A percentile compares a stretch with the other conserved stretches of the same genome.
phyloP scores from a whole-genome alignment of 495 filamentous ascomycete species.

The Hypomontagnella submonticulosa region DNA sequence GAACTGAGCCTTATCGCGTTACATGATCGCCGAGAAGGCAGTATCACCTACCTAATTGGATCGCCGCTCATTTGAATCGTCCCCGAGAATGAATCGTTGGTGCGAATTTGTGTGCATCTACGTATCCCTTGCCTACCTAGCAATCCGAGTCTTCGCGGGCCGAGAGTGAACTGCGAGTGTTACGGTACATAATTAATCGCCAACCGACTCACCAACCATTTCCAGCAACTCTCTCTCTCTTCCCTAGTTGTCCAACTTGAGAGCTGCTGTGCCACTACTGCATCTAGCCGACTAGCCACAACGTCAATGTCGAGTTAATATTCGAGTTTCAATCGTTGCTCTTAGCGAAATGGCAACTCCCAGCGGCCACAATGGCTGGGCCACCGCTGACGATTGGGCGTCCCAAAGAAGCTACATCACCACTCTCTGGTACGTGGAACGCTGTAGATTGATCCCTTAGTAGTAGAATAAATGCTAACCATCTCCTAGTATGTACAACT shows the following conservation, averaged over 20 bases:
- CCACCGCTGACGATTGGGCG: conserved; percentile 43
- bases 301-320: conserved; percentile 2
- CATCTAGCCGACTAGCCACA: neutral
- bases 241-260: conserved; percentile 8
- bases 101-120: conserved; percentile 2
- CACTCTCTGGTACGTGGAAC: conserved; percentile 34
- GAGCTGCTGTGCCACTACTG: conserved; percentile 17
- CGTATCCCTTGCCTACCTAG: neutral
- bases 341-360: conserved; percentile 31
- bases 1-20: conserved; percentile 5
- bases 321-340: conserved; percentile 6
- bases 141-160: neutral
- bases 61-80: neutral
- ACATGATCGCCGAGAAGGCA: conserved; percentile 14
- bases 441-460: neutral
- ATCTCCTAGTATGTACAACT: conserved; percentile 24
- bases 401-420: conserved; percentile 40
- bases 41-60: conserved; percentile 32
- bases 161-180: conserved; percentile 12
- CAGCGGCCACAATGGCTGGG: conserved; percentile 42
- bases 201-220: neutral
- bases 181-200: neutral
- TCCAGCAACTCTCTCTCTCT: neutral
- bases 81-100: conserved; percentile 1
- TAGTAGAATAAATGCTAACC: conserved; percentile 7